Conservation (phyloP, 2,329 filamentous ascomycete genomes). For the Colletotrichum sublineola region DNA sequence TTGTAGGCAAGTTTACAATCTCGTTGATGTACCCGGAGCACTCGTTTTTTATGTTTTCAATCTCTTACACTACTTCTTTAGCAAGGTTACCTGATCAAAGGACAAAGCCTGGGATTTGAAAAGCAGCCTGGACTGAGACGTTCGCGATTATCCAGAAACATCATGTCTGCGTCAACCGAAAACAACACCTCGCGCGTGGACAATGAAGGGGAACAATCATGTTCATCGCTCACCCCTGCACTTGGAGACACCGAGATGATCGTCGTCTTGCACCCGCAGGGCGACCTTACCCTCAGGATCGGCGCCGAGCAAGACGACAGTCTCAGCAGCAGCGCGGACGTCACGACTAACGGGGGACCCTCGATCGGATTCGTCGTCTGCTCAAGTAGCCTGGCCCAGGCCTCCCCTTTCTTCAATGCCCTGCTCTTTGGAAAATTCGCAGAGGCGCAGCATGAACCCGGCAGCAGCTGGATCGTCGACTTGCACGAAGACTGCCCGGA, state of each 20-base stretch:
- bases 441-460: neutral
- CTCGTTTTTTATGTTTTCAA: too few species aligned
- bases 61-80: too few species aligned
- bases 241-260: neutral
- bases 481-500: neutral
- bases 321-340: neutral
- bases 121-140: neutral
- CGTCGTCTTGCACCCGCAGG: neutral
- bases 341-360: neutral
- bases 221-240: neutral
- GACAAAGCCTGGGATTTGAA: neutral
- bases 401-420: neutral
- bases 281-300: neutral
- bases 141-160: neutral
- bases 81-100: neutral
- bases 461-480: neutral
- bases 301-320: neutral
- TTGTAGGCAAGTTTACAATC: too few species aligned
- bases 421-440: neutral
- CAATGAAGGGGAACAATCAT: neutral
- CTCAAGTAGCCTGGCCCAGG: neutral
- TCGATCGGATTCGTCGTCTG: neutral
- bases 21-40: too few species aligned
- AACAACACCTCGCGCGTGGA: neutral
- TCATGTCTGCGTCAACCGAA: neutral